phyloP scores from a whole-genome alignment of 208 protist species.

The Trypanosoma melophagium region DNA sequence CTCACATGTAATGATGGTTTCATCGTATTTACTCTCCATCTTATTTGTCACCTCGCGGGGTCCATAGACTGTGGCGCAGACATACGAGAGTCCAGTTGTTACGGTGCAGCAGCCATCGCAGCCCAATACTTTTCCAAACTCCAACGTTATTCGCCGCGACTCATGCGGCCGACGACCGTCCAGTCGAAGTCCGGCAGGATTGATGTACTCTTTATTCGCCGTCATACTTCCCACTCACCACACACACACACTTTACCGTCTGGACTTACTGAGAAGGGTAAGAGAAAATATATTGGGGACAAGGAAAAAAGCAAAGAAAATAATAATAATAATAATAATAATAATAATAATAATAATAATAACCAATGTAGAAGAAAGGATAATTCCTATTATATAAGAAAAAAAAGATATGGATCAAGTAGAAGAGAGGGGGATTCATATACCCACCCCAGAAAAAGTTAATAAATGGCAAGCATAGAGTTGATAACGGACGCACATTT shows the following conservation, averaged over 20 bases:
- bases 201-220: conserved; percentile 78
- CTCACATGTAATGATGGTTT: conserved; percentile 75
- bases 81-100: conserved; percentile 48
- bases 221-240: conserved; percentile 27
- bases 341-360: too few species aligned
- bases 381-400: too few species aligned
- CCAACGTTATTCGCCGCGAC: conserved; percentile 48
- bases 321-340: too few species aligned
- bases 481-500: background rate
- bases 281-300: too few species aligned
- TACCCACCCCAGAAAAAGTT: background rate
- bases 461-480: background rate
- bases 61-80: conserved; percentile 74
- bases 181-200: conserved; percentile 71
- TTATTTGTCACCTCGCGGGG: conserved; percentile 59
- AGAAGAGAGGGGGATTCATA: too few species aligned
- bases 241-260: too few species aligned
- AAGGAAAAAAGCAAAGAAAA: too few species aligned
- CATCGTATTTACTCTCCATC: conserved; percentile 60
- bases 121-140: conserved; percentile 64
- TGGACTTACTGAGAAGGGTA: too few species aligned
- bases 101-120: conserved; percentile 81
- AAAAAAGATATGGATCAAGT: too few species aligned
- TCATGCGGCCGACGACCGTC: conserved; percentile 79
- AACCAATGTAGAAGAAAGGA: too few species aligned